Evolutionary conservation across 768 basidiomycete species (phyloP), one percentile per base, ranked within the genome.

Genomic region (Russula earlei): DNA sequence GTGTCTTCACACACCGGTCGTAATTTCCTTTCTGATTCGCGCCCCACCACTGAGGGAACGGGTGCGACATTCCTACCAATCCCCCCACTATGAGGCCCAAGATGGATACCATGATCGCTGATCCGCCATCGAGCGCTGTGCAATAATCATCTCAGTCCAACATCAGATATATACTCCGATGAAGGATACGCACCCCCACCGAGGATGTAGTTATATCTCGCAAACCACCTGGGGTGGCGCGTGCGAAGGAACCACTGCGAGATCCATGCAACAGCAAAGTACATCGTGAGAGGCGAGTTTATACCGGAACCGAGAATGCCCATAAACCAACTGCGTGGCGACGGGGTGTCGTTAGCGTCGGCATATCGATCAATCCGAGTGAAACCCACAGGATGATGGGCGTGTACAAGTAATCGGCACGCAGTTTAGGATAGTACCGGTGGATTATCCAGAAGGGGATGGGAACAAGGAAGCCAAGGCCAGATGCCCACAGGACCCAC

Each of bases 21-120:
- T 67, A 71, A 63, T 73, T 69, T 60, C 77, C 78, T 27, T 65
- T 66, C 59, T 81, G 78, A 62, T 81, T 78, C 11, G 78, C 79
- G 5, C 77, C 54, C 80, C 79, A 81, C 80, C 78, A 80, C 60
- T 68, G 65, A 10, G 79, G 77, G 71, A 81, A 81, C 22, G 74
- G 63, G 60, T 79, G 75, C 0, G 77, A 64, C 14, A 67, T 65
- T 3, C 80, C 78, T 12, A 72, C 71, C 3, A 75, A 80, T 20
- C 81, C 81, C 53, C 76, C 75, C 3, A 61, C 63, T 38, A 54
- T 48, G 22, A 61, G 52, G 1, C 52, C 38, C 19, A 59, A 34
- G 46, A 55, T 22, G 54, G 59, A 62, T 71, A 81, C 72, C 79
- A 81, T 81, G 17, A 81, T 77, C 65, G 79, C 72, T 4, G 68